Evolutionary conservation across 352 stramenopile genomes (phyloP).

Genomic region (Plasmopara viticola): DNA sequence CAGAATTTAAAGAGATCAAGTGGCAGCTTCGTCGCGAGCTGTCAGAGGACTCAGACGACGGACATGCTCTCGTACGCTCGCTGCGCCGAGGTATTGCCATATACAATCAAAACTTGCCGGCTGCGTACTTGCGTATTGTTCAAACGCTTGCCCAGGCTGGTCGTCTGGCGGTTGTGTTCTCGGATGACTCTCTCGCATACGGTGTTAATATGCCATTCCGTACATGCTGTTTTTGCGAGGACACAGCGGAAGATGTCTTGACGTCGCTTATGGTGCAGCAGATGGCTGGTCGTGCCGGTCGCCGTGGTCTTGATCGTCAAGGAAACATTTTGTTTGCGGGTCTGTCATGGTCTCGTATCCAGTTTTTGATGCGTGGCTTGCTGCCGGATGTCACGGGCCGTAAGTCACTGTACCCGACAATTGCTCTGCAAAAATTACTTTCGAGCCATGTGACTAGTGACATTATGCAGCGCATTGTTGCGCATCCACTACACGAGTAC

Average conservation of each 20-base stretch:
- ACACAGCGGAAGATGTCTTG: slow-evolving; percentile 89
- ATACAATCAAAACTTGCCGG: slow-evolving; percentile 97
- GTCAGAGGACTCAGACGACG: slow-evolving; percentile 76
- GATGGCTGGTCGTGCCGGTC: slow-evolving; percentile 97
- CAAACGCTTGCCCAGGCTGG: slow-evolving; percentile 95
- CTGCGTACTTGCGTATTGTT: slow-evolving; percentile 93
- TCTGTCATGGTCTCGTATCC: slow-evolving; percentile 92
- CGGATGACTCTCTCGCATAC: slow-evolving; percentile 96
- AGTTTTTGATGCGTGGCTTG: slow-evolving; percentile 95
- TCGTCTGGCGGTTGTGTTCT: slow-evolving; percentile 97
- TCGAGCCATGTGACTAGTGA: slow-evolving; percentile 87
- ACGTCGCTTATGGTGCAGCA: slow-evolving; percentile 98
- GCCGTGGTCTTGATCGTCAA: slow-evolving; percentile 96
- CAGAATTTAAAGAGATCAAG: slow-evolving; percentile 88
- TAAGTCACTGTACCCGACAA: slow-evolving; percentile 89
- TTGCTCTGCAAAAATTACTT: slow-evolving; percentile 89
- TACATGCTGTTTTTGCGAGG: slow-evolving; percentile 97
- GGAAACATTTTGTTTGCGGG: slow-evolving; percentile 96
- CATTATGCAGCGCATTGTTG: slow-evolving; percentile 85
- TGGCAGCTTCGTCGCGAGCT: slow-evolving; percentile 80
- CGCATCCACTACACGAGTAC: slow-evolving; percentile 75
- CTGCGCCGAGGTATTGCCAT: slow-evolving; percentile 96
- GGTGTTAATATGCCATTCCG: slow-evolving; percentile 99
- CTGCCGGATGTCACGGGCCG: slow-evolving; percentile 92
- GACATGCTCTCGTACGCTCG: slow-evolving; percentile 75